phyloP scores from a whole-genome alignment of 176 grass and related monocot genomes.

The Avena insularis region DNA sequence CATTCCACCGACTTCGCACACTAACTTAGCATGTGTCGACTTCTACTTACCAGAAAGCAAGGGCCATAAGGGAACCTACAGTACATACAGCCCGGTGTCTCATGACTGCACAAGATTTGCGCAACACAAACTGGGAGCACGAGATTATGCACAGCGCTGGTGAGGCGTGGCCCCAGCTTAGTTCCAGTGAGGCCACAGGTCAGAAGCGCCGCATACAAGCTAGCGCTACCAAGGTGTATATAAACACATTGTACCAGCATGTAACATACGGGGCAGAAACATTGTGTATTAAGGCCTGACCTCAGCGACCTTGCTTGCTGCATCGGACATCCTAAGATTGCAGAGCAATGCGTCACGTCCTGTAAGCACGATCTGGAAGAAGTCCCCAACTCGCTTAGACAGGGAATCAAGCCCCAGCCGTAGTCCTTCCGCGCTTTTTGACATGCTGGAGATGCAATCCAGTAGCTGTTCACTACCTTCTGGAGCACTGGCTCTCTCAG shows the following conservation, averaged over 20 bases:
- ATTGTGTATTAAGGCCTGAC: conserved; percentile 37
- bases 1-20: not conserved
- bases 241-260: not conserved
- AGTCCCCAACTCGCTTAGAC: conserved; percentile 64
- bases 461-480: conserved; percentile 39
- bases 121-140: conserved; percentile 27
- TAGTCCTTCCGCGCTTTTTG: conserved; percentile 36
- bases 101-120: not conserved
- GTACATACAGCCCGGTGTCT: not conserved
- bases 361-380: conserved; percentile 81
- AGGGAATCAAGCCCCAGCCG: conserved; percentile 54
- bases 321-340: conserved; percentile 71
- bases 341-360: conserved; percentile 83
- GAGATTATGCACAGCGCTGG: conserved; percentile 17
- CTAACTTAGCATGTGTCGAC: conserved; percentile 8
- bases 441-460: conserved; percentile 60
- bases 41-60: conserved; percentile 4
- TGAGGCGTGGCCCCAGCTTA: conserved; percentile 35
- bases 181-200: conserved; percentile 17
- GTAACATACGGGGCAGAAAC: not conserved
- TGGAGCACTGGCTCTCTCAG: conserved; percentile 1
- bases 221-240: not conserved
- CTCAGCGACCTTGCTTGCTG: conserved; percentile 46
- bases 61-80: not conserved
- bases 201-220: conserved; percentile 15